phyloP scores from a whole-genome alignment of 73 alveolate genomes.

The Paramecium primaurelia region DNA sequence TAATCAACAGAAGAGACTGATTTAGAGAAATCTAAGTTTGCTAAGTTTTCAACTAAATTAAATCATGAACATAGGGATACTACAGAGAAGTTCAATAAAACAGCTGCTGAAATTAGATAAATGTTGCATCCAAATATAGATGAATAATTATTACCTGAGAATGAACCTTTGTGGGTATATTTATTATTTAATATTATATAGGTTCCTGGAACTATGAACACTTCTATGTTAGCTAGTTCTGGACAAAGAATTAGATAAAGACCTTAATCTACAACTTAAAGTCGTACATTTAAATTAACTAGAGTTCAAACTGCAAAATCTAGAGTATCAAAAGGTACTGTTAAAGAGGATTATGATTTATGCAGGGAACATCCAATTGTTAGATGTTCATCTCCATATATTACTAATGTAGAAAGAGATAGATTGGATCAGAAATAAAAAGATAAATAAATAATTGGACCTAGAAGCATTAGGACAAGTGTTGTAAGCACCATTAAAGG shows the following conservation, averaged over 20 bases:
- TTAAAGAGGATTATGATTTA: neutral
- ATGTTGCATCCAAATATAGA: slow-evolving; percentile 39
- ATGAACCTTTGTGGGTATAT: slow-evolving; percentile 43
- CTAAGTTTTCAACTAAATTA: slow-evolving; percentile 6
- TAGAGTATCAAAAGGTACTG: slow-evolving; percentile 11
- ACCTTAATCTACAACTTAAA: neutral
- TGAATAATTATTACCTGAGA: neutral
- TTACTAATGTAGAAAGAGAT: slow-evolving; percentile 18
- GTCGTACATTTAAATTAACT: slow-evolving; percentile 18
- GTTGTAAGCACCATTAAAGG: neutral
- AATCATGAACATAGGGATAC: neutral
- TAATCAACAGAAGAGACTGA: neutral
- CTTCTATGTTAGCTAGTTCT: neutral
- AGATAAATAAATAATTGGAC: slow-evolving; percentile 9
- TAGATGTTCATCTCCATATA: slow-evolving; percentile 42
- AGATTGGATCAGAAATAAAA: neutral
- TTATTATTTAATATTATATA: neutral
- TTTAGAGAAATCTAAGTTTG: neutral
- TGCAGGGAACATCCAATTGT: slow-evolving; percentile 23
- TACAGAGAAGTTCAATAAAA: slow-evolving; percentile 9
- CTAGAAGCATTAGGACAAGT: slow-evolving; percentile 23
- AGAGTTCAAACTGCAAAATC: slow-evolving; percentile 33
- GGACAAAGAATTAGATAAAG: neutral
- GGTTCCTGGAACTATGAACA: slow-evolving; percentile 44
- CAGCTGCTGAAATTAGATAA: slow-evolving; percentile 47